Base-by-base conservation (phyloP, 1,139 yeast genomes). In the Candida albicans region DNA sequence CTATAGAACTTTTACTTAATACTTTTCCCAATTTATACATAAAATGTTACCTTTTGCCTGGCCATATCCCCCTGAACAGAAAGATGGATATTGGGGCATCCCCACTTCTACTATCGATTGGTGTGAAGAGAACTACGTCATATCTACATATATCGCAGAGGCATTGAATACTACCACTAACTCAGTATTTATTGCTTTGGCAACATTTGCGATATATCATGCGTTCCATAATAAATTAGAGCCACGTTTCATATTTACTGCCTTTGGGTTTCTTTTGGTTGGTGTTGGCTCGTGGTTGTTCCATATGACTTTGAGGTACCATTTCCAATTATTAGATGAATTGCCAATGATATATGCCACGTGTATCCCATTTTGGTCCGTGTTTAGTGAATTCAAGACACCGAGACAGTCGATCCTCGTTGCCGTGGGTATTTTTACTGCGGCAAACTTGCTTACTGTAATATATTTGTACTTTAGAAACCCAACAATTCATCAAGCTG, bases 261-360 rank as follows among this genome's bases (percentile, higher is more conserved):
- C 89, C 10, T 52, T 82, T 18, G 97, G 97, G 5, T 90, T 93
- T 62, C 79, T 85, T 43, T 70, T 87, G 8, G 99, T 93, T 8
- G 99, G 99, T 1, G 63, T 90, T 33, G 99, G 99, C 1, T 81
- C 90, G 30, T 93, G 97, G 95, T 69, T 89, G 54, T 93, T 93
- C 70, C 99, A 93, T 64, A 93, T 93, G 97, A 91, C 98, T 6
- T 73, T 93, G 54, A 74, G 80, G 51, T 91, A 90, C 64, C 90
- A 86, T 61, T 93, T 79, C 68, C 99, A 93, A 67, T 66, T 93
- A 49, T 73, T 93, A 62, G 99, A 93, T 67, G 99, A 93, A 65
- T 74, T 93, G 58, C 99, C 99, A 35, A 93, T 93, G 99, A 88
- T 93, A 50, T 93, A 93, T 65, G 97, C 96, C 31, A 93, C 98